Evolutionary conservation across 495 filamentous ascomycete species (phyloP), one percentile per base, ranked within the genome.

Genomic region (Aspergillus conjunctus): DNA sequence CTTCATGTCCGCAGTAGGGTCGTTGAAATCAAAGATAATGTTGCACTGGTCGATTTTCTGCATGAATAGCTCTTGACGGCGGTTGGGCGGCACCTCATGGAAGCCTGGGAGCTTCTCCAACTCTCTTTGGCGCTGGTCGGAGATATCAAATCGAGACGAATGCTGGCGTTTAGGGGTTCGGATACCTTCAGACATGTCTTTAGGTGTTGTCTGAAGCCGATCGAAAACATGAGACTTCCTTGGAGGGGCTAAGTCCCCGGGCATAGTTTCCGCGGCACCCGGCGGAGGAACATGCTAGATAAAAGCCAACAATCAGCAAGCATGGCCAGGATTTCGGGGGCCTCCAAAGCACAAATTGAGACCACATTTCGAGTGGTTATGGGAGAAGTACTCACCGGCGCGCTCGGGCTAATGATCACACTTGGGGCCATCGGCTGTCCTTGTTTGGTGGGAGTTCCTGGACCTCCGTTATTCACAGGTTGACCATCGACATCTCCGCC

Each of bases 41-140:
- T 99, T 99, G 81, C 94, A 99, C 75, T 99, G 94, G 69, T 98
- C 94, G 68, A 99, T 95, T 83, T 99, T 99, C 73, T 98, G 92
- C 93, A 99, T 97, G 78, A 99, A 99, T 17, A 99, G 83, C 45
- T 98, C 94, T 77, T 99, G 93, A 54, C 94, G 89, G 37, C 92
- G 86, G 63, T 96, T 93, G 18, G 94, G 95, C 10, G 93, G 88
- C 51, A 98, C 94, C 76, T 99, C 94, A 71, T 98, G 94, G 78
- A 99, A 99, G n/a, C 94, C 93, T 1, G 93, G 92, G 12, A 98
- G 80, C 77, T 99, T 99, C 70, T 98, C 95, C 45, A 99, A 79
- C 76, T 99, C 94, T 64, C 94, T 83, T 71, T 97, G 91, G 51
- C 85, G 81, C 69, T 89, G 87, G 57, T 95, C 91, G 7, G 94